Conservation (phyloP, 1,284 basidiomycete genomes). For the Boletus mariae region DNA sequence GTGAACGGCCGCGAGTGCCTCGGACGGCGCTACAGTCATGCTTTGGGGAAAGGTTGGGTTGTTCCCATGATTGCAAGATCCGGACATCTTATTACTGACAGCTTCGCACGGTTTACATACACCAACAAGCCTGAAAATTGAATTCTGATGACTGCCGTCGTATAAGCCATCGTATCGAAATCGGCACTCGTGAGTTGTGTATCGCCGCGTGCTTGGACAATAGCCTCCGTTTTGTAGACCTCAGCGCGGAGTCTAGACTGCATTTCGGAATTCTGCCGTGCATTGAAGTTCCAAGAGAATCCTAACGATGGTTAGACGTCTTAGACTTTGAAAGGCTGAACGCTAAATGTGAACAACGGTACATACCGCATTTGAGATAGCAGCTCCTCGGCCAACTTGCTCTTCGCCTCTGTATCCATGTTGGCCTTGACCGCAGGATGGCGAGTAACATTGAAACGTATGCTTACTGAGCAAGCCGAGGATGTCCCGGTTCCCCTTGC, state of each 20-base stretch:
- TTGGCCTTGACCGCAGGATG: constrained; percentile 49
- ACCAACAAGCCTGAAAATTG: no score
- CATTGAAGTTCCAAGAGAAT: constrained; percentile 39
- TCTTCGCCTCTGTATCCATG: constrained; percentile 40
- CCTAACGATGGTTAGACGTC: constrained; percentile 21
- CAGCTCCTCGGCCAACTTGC: constrained; percentile 48
- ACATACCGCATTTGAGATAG: constrained; percentile 50
- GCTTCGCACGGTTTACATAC: no score
- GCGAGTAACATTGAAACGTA: not conserved
- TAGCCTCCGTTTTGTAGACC: constrained; percentile 34
- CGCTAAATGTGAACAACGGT: constrained; percentile 23
- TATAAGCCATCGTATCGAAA: constrained; percentile 50
- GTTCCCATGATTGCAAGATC: no score
- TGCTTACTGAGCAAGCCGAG: constrained; percentile 41
- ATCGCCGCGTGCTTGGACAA: constrained; percentile 38
- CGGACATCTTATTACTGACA: no score
- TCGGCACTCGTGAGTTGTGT: constrained; percentile 42
- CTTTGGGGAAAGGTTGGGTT: not conserved
- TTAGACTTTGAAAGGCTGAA: no score
- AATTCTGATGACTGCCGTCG: constrained; percentile 53
- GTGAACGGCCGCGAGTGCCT: not conserved
- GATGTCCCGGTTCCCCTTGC: constrained; percentile 35
- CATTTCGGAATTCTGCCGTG: constrained; percentile 32
- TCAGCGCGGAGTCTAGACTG: constrained; percentile 42
- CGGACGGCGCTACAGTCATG: not conserved